phyloP scores from a whole-genome alignment of 2,329 filamentous ascomycete genomes.

The Scytalidium lignicola region DNA sequence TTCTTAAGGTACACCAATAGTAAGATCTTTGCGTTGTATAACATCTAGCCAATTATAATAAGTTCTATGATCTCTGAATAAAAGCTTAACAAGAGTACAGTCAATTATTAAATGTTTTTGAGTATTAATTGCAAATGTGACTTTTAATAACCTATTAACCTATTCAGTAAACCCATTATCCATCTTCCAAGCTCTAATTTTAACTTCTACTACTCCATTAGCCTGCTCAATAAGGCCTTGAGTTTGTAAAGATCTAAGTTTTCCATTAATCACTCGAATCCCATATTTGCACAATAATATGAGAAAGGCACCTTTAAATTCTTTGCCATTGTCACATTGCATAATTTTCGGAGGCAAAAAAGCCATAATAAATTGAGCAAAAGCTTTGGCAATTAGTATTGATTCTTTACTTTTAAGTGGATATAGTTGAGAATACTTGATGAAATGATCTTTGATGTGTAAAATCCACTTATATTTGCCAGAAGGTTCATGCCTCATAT shows the following conservation, averaged over 20 bases:
- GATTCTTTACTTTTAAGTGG: conserved; percentile 9
- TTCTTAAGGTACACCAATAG: too few relatives aligned
- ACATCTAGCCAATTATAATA: too few relatives aligned
- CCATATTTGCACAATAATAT: conserved; percentile 5
- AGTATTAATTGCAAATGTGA: conserved; percentile 4
- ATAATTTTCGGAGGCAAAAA: conserved; percentile 10
- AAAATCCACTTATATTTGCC: conserved; percentile 12
- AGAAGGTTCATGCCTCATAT: conserved; percentile 11
- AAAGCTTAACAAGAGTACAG: too few relatives aligned
- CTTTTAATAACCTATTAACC: not conserved
- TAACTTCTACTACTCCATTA: conserved; percentile 11
- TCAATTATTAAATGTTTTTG: conserved; percentile 5
- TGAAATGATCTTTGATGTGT: conserved; percentile 15
- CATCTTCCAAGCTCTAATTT: conserved; percentile 6
- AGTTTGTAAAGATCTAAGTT: conserved; percentile 8
- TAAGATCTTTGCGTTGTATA: too few relatives aligned
- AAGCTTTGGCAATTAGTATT: conserved; percentile 3
- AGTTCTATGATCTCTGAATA: too few relatives aligned
- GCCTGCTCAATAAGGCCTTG: conserved; percentile 15
- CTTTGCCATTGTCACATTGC: conserved; percentile 14
- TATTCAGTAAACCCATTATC: conserved; percentile 7
- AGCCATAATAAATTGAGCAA: conserved; percentile 6
- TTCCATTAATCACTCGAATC: conserved; percentile 13
- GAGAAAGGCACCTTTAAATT: conserved; percentile 13
- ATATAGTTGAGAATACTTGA: conserved; percentile 13